Percentiles rank a stretch among this genome's conserved stretches.
Evolutionary conservation across 2,329 filamentous ascomycete species (phyloP).

Genomic region (Juglanconis oblonga): DNA sequence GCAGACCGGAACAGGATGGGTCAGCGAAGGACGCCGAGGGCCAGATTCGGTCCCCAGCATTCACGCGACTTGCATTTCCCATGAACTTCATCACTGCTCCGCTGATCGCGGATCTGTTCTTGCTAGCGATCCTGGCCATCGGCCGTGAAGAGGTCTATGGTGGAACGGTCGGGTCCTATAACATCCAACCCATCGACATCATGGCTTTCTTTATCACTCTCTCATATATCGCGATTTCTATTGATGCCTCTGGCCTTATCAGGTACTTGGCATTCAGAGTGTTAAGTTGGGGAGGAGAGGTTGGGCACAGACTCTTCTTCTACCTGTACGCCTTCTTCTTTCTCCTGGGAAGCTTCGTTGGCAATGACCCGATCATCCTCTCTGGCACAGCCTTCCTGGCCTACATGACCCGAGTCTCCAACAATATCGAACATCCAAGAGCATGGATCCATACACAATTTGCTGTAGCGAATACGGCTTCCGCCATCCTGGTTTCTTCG

Average conservation of each 20-base stretch:
- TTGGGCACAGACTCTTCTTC: conserved; percentile 67
- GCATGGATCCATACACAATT: conserved; percentile 76
- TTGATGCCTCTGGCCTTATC: conserved; percentile 72
- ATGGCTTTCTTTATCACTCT: conserved; percentile 73
- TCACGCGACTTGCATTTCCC: conserved; percentile 55
- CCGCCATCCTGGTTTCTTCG: conserved; percentile 72
- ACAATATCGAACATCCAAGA: conserved; percentile 67
- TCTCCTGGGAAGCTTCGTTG: conserved; percentile 62
- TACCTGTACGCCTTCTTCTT: conserved; percentile 75
- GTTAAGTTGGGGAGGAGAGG: conserved; percentile 62
- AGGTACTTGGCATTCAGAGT: conserved; percentile 69
- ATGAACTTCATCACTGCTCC: conserved; percentile 71
- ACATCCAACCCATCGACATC: conserved; percentile 69
- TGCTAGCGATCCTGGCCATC: conserved; percentile 68
- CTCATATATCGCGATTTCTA: conserved; percentile 75
- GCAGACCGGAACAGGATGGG: neutral
- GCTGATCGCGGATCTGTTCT: conserved; percentile 66
- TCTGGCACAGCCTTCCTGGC: conserved; percentile 72
- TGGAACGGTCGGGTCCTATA: conserved; percentile 62
- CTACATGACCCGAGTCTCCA: conserved; percentile 74
- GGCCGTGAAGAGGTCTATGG: conserved; percentile 64
- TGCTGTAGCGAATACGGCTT: conserved; percentile 69
- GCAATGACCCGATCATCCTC: conserved; percentile 73
- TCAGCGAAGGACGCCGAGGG: neutral
- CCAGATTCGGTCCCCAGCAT: conserved; percentile 26